Percentiles rank a stretch among this genome's conserved stretches.
Conservation (phyloP, 257 asterid genomes). For the Capsicum rhomboideum region DNA sequence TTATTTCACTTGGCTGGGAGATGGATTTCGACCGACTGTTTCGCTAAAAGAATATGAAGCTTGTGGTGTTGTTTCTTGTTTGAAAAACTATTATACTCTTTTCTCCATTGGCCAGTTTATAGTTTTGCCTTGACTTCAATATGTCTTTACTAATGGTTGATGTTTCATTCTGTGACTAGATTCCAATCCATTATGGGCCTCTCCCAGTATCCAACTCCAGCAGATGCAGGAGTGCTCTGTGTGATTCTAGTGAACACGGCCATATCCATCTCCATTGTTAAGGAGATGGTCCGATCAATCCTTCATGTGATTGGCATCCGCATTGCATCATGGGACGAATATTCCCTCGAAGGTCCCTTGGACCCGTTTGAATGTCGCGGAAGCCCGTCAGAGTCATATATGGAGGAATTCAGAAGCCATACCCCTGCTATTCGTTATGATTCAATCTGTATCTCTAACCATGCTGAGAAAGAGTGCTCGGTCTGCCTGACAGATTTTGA, state of each 20-base stretch:
- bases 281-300: constrained; percentile 64
- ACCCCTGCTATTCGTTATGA: constrained; percentile 56
- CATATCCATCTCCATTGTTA: constrained; percentile 66
- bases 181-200: constrained; percentile 52
- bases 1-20: neutral
- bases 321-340: constrained; percentile 63
- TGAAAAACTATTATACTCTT: neutral
- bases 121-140: neutral
- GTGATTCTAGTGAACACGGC: constrained; percentile 80
- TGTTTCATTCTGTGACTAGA: constrained; percentile 13
- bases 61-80: neutral
- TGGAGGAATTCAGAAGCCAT: constrained; percentile 68
- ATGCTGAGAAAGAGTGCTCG: constrained; percentile 50
- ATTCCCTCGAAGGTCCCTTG: constrained; percentile 32
- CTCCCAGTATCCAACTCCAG: constrained; percentile 70
- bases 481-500: constrained; percentile 68
- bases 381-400: constrained; percentile 51
- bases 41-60: neutral
- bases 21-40: neutral
- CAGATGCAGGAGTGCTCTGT: constrained; percentile 83
- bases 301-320: constrained; percentile 63
- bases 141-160: neutral
- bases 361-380: constrained; percentile 34
- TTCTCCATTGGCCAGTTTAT: neutral
- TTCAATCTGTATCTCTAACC: constrained; percentile 23